These are phyloP conservation scores for Stephania japonica DNA, from an alignment of 164 flowering plant genomes.

Conservation along the genomic window DNA sequence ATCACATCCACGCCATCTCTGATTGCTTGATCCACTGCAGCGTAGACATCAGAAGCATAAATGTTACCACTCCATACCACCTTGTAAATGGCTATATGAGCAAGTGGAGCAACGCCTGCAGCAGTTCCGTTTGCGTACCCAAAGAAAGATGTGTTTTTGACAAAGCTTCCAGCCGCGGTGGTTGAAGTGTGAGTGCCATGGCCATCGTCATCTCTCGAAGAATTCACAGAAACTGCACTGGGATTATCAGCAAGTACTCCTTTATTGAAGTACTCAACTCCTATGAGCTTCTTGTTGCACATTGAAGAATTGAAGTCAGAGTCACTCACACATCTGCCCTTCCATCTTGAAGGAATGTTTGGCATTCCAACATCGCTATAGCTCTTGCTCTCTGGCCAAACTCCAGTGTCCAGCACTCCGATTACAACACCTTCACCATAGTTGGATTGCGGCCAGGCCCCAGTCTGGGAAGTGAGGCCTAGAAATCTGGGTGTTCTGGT, in stretches of 20 bases:
- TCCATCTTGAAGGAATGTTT: too few species aligned
- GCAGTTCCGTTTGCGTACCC: conserved; percentile 6
- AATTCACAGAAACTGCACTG: neutral
- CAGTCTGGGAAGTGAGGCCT: neutral
- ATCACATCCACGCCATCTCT: conserved; percentile 6
- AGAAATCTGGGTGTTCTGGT: conserved; percentile 15
- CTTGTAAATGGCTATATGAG: conserved; percentile 12
- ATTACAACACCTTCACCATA: conserved; percentile 14
- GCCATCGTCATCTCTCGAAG: neutral
- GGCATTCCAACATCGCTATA: too few species aligned
- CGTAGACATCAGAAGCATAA: neutral
- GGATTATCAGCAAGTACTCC: too few species aligned
- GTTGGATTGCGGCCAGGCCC: conserved; percentile 13
- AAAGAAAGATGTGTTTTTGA: neutral
- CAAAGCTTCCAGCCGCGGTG: conserved; percentile 1
- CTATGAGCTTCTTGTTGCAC: too few species aligned
- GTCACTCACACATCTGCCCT: too few species aligned
- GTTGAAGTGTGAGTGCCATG: conserved; percentile 10
- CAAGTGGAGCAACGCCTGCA: conserved; percentile 9
- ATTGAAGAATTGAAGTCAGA: too few species aligned
- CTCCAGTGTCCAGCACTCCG: too few species aligned
- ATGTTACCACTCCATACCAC: neutral
- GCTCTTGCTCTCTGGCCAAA: too few species aligned
- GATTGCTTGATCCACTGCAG: conserved; percentile 8
- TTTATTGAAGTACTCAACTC: too few species aligned